Evolutionary conservation across 768 basidiomycete species (phyloP).

Genomic region (Phylloporus arenicola): DNA sequence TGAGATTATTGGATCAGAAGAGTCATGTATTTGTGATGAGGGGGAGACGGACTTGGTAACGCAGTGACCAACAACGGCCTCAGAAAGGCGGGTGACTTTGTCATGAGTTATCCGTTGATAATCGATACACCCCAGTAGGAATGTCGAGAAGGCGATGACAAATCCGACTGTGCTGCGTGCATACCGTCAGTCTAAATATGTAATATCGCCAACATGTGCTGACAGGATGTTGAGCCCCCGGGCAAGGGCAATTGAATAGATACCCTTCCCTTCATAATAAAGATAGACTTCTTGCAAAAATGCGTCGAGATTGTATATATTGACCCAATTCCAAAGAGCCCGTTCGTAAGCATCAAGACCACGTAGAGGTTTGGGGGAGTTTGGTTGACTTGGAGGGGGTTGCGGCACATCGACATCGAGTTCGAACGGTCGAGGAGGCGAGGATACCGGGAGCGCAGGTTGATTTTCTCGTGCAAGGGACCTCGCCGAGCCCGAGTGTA

Average conservation of each 20-base stretch:
- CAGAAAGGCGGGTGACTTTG: slow-evolving; percentile 61
- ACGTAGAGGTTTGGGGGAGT: slow-evolving; percentile 45
- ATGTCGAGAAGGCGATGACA: slow-evolving; percentile 97
- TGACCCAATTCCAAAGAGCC: slow-evolving; percentile 98
- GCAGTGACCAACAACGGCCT: slow-evolving; percentile 80
- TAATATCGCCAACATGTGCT: slow-evolving; percentile 34
- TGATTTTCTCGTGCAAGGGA: slow-evolving; percentile 36
- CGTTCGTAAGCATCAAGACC: slow-evolving; percentile 82
- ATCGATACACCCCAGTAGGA: slow-evolving; percentile 91
- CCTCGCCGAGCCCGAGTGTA: slow-evolving; percentile 46
- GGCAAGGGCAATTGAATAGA: slow-evolving; percentile 89
- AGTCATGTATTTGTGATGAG: neutral
- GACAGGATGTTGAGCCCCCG: slow-evolving; percentile 93
- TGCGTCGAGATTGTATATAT: slow-evolving; percentile 93
- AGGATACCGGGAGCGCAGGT: slow-evolving; percentile 38
- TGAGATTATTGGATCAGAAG: slow-evolving; percentile 29
- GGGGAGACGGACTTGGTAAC: slow-evolving; percentile 64
- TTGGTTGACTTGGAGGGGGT: slow-evolving; percentile 17
- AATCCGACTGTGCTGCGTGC: slow-evolving; percentile 86
- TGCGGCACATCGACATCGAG: slow-evolving; percentile 38
- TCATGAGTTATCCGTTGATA: slow-evolving; percentile 74
- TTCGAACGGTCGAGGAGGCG: slow-evolving; percentile 64
- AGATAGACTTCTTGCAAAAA: slow-evolving; percentile 93
- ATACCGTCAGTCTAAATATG: slow-evolving; percentile 21
- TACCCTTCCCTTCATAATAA: slow-evolving; percentile 96